Percentiles rank a stretch among this genome's conserved stretches.
Conservation (phyloP, 2,329 filamentous ascomycete genomes). For the Paraphaeosphaeria sporulosa region DNA sequence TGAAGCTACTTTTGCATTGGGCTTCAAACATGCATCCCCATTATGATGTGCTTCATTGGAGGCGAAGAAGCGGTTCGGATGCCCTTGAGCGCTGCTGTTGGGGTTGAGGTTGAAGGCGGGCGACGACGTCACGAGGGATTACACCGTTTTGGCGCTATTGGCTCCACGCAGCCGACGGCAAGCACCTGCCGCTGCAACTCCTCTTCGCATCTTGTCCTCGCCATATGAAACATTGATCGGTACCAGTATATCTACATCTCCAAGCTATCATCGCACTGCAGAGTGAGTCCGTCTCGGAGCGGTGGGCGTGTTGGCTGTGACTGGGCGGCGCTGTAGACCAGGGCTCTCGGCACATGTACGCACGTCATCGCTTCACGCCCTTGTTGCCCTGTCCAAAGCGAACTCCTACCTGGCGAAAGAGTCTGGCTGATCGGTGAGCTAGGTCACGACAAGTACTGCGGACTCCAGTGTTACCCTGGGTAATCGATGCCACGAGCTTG, state of each 20-base stretch:
- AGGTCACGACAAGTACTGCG: not conserved
- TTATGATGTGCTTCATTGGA: not conserved
- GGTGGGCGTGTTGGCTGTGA: not conserved
- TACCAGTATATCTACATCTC: not conserved
- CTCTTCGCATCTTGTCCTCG: not conserved
- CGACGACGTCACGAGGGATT: constrained; percentile 1
- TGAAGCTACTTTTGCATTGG: not conserved
- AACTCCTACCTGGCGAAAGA: not conserved
- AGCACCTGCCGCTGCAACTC: not conserved
- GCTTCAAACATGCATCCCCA: not conserved
- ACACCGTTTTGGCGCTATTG: constrained; percentile 1
- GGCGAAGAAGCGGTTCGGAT: not conserved
- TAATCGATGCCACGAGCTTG: constrained; percentile 26
- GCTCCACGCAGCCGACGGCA: not conserved
- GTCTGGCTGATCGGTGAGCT: not conserved
- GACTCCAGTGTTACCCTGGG: not conserved
- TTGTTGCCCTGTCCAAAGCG: too few species aligned
- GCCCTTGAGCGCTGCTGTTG: not conserved
- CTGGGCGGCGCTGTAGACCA: not conserved
- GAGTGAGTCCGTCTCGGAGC: not conserved
- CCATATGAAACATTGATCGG: not conserved
- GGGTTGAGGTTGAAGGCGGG: not conserved
- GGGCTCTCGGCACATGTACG: not conserved
- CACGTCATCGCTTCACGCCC: not conserved
- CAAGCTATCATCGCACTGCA: not conserved